Evolutionary conservation across 768 basidiomycete species (phyloP).

Genomic region (Favolaschia claudopus): DNA sequence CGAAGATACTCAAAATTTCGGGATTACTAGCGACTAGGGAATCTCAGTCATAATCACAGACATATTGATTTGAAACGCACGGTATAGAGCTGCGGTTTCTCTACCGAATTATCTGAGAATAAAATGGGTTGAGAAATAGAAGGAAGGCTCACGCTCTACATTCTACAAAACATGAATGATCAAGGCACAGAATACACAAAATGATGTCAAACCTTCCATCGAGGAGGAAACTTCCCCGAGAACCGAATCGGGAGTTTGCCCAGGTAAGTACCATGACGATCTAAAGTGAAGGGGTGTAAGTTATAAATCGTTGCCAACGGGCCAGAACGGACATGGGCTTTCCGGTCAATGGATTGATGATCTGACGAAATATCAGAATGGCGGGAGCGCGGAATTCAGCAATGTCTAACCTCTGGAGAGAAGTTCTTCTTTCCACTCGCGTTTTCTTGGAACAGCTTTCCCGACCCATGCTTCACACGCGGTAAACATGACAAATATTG

Average conservation of each 20-base stretch:
- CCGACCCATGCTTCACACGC: conserved; percentile 85
- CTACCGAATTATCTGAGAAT: neutral
- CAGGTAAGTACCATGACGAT: conserved; percentile 87
- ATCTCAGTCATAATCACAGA: neutral
- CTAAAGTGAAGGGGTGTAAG: conserved; percentile 41
- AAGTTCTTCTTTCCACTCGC: conserved; percentile 85
- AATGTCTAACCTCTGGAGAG: conserved; percentile 59
- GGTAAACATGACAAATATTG: no score
- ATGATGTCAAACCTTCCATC: no score
- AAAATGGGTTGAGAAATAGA: conserved; percentile 60
- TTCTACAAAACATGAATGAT: no score
- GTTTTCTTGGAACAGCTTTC: conserved; percentile 82
- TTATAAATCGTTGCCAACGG: neutral
- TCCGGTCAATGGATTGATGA: conserved; percentile 84
- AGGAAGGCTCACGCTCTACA: conserved; percentile 90
- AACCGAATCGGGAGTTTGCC: conserved; percentile 83
- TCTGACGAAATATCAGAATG: conserved; percentile 43
- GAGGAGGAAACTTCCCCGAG: conserved; percentile 90
- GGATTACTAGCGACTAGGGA: conserved; percentile 72
- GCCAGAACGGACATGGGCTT: conserved; percentile 62
- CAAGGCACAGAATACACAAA: no score
- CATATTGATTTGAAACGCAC: conserved; percentile 48
- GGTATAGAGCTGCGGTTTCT: conserved; percentile 83
- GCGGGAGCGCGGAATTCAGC: neutral
- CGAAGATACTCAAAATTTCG: conserved; percentile 83